Percentiles rank a stretch among this genome's conserved stretches.
These are phyloP conservation scores for Microbotryum intermedium DNA, from an alignment of 1,284 basidiomycete species.

Conservation along the genomic window DNA sequence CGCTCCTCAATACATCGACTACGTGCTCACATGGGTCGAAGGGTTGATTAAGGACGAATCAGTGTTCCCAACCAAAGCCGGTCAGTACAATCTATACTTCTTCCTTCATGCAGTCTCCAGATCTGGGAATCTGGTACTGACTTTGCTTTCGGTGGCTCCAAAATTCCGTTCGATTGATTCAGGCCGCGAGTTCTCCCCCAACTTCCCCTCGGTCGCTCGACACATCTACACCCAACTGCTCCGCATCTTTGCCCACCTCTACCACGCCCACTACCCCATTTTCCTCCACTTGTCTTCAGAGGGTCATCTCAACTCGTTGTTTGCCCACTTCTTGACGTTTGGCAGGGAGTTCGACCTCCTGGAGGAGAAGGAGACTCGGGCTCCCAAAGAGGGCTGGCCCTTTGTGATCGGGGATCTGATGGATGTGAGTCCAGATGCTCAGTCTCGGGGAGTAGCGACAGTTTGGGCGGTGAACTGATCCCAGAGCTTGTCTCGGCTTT, in stretches of 20 bases:
- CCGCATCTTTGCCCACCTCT: constrained; percentile 94
- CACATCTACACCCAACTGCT: constrained; percentile 96
- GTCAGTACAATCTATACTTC: constrained; percentile 43
- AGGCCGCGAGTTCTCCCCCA: constrained; percentile 84
- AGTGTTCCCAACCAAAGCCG: constrained; percentile 90
- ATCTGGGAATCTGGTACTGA: background rate
- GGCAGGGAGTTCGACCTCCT: constrained; percentile 72
- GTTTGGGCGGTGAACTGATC: background rate
- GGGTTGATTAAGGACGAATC: constrained; percentile 85
- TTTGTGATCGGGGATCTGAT: constrained; percentile 36
- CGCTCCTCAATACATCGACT: constrained; percentile 96
- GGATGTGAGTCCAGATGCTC: constrained; percentile 28
- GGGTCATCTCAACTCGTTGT: constrained; percentile 95
- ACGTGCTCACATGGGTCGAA: constrained; percentile 97
- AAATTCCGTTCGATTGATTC: constrained; percentile 8
- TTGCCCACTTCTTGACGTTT: constrained; percentile 93
- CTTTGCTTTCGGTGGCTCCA: background rate
- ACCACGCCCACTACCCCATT: constrained; percentile 86
- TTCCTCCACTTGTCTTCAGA: constrained; percentile 88
- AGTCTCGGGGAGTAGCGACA: background rate
- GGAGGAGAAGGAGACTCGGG: constrained; percentile 61
- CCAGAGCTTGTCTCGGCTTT: background rate
- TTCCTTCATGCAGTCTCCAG: background rate
- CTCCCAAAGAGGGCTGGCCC: constrained; percentile 35
- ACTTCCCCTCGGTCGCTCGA: constrained; percentile 85